Evolutionary conservation across 1,139 yeast genomes (phyloP).

Genomic region (Hanseniaspora sp.): DNA sequence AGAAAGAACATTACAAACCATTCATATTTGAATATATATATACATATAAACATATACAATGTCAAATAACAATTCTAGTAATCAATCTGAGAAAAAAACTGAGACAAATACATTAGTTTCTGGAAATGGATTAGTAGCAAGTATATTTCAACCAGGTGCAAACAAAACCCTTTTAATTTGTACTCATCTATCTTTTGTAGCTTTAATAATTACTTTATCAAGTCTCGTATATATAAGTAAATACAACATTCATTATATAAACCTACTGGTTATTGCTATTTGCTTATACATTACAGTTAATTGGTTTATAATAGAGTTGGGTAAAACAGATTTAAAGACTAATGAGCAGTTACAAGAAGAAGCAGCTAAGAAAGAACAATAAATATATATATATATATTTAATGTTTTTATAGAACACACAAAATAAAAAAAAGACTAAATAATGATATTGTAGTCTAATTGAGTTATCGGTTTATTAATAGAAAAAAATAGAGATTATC

Average conservation of each 20-base stretch:
- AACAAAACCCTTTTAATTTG: conserved; percentile 78
- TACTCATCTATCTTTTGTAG: conserved; percentile 57
- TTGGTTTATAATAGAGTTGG: conserved; percentile 76
- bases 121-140: conserved; percentile 52
- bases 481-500: no score
- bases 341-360: conserved; percentile 33
- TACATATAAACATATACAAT: not conserved
- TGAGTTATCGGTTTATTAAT: no score
- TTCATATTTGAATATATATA: not conserved
- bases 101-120: not conserved
- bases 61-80: not conserved
- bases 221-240: conserved; percentile 51
- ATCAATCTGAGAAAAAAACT: not conserved
- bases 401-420: not conserved
- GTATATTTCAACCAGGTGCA: conserved; percentile 89
- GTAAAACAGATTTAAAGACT: conserved; percentile 37
- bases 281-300: conserved; percentile 68
- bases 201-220: conserved; percentile 43
- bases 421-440: not conserved
- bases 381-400: conserved; percentile 4
- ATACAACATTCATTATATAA: conserved; percentile 54
- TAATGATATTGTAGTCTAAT: not conserved
- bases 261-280: conserved; percentile 56
- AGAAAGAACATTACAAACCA: no score
- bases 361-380: conserved; percentile 16